Evolutionary conservation across 2,329 filamentous ascomycete species (phyloP), one percentile per base, ranked within the genome.

Genomic region (Trichoderma harzianum): DNA sequence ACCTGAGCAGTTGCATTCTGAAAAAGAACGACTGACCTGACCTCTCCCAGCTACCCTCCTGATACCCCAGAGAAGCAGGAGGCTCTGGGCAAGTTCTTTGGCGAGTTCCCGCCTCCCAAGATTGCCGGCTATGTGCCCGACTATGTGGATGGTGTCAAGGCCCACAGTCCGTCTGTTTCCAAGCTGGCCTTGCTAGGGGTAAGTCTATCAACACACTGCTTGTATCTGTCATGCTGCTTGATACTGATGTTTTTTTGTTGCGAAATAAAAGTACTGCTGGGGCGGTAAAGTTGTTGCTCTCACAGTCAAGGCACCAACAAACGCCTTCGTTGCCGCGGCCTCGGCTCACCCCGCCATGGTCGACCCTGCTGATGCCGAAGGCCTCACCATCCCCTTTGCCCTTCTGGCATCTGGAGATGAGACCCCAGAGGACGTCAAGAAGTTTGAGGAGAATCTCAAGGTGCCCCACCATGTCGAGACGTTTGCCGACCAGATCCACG

Each of bases 401-500:
- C 75, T 92, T 76, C 84, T 93, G 2, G 90, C 91, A 1, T 92
- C 90, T 39, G 87, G 87, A 77, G 91, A 93, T 75, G 89, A 93
- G 83, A 79, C 83, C 3, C 82, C 79, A 0, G 86, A 87, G 4
- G 84, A 84, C 51, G 86, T 91, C 53, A 82, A 88, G 79, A 83
- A 87, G 78, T 90, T 88, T 73, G 84, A 88, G 78, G 79, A 83
- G n/a, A 82, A 82, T 11, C 83, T 92, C 66, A 82, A 81, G 32
- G 86, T 82, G 2, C 81, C 86, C 72, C 89, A 89, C 77, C 85
- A 90, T 74, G 86, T 92, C 68, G 90, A 93, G 83, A 89, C 79
- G n/a, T 93, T 92, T 77, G 76, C 77, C 28, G 89, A 89, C 76
- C 91, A 92, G 85, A 86, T 90, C 77, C 91, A 93, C 80, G 91